Conservation (phyloP, 805 yeast genomes). For the Maudiozyma bulderi region DNA sequence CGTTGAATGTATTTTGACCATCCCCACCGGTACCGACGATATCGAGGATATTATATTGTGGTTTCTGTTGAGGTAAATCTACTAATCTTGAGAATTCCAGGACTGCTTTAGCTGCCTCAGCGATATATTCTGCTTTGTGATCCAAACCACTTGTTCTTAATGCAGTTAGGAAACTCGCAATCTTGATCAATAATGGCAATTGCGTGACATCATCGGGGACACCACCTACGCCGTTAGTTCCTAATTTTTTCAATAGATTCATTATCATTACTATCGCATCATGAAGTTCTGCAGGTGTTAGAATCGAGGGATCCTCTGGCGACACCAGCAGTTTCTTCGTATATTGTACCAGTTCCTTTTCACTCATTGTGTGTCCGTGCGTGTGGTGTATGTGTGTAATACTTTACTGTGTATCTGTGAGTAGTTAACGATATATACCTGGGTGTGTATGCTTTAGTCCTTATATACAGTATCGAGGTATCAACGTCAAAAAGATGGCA, state of each 20-base stretch:
- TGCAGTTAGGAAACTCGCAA: constrained; percentile 72
- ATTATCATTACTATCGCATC: constrained; percentile 54
- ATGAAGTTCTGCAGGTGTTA: constrained; percentile 56
- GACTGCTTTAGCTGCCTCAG: constrained; percentile 75
- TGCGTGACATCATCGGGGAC: constrained; percentile 27
- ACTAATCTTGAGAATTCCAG: constrained; percentile 53
- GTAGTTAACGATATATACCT: too few species aligned
- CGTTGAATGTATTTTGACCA: constrained; percentile 94
- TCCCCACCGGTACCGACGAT: constrained; percentile 99
- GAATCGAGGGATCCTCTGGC: constrained; percentile 41
- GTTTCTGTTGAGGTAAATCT: constrained; percentile 22
- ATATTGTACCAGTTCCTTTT: constrained; percentile 23
- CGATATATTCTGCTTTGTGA: constrained; percentile 69
- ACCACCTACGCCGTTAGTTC: constrained; percentile 13
- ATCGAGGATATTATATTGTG: constrained; percentile 34
- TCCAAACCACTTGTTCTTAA: constrained; percentile 68
- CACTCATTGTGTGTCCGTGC: constrained; percentile 1
- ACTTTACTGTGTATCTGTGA: too few species aligned
- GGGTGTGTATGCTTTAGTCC: too few species aligned
- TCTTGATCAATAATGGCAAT: constrained; percentile 39
- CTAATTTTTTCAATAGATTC: constrained; percentile 37
- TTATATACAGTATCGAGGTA: too few species aligned
- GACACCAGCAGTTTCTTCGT: constrained; percentile 49
- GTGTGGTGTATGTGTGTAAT: too few species aligned
- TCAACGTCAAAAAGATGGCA: too few species aligned